These are phyloP conservation scores for Colletotrichum lupini DNA, from an alignment of 2,329 filamentous ascomycete species.

Conservation along the genomic window DNA sequence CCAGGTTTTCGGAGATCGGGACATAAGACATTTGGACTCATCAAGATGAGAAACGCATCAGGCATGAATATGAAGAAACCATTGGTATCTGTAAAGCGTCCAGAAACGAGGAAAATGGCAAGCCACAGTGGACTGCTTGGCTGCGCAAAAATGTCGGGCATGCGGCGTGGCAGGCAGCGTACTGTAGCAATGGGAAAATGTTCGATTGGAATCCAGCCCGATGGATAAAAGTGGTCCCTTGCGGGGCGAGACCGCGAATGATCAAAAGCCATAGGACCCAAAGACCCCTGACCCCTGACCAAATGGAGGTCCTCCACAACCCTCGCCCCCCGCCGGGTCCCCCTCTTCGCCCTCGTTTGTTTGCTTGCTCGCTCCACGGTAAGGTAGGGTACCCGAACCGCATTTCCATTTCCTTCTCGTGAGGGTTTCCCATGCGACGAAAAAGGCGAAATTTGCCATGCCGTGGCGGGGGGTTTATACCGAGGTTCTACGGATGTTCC, in stretches of 20 bases:
- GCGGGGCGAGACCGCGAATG: neutral
- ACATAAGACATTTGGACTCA: neutral
- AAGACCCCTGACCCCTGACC: neutral
- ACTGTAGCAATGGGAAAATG: neutral
- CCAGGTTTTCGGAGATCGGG: neutral
- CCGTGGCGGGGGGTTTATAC: neutral
- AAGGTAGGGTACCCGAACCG: constrained; percentile 3
- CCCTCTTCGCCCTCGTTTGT: neutral
- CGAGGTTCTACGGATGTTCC: neutral
- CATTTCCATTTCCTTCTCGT: neutral
- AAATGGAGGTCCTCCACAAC: neutral
- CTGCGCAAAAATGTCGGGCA: neutral
- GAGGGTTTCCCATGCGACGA: neutral
- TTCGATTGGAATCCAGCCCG: neutral
- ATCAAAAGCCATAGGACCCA: neutral
- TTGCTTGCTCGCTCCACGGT: neutral
- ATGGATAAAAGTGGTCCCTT: neutral
- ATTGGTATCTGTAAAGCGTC: neutral
- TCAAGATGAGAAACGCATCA: neutral
- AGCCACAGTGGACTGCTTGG: neutral
- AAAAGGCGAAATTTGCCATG: neutral
- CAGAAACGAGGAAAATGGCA: neutral
- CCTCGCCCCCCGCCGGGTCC: neutral
- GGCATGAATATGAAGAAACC: neutral
- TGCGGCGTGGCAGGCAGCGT: neutral